A percentile compares a stretch with the other conserved stretches of the same genome.
phyloP scores from a whole-genome alignment of 805 yeast genomes.

The Wickerhamomyces ciferrii region DNA sequence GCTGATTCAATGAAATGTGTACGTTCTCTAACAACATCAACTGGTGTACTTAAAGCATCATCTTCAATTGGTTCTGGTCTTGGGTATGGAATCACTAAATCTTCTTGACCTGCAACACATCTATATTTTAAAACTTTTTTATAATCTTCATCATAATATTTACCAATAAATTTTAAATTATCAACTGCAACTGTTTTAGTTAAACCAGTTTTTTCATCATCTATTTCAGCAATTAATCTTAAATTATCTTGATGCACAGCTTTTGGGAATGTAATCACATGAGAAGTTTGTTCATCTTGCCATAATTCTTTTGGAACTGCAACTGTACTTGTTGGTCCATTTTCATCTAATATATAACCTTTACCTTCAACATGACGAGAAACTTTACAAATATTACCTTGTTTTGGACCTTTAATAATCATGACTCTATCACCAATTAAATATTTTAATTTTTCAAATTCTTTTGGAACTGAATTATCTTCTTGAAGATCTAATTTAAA shows the following conservation, averaged over 20 bases:
- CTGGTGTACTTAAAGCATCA: conserved; percentile 51
- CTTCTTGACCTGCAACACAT: conserved; percentile 63
- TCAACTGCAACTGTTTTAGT: conserved; percentile 75
- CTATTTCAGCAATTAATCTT: conserved; percentile 74
- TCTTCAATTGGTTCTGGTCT: conserved; percentile 55
- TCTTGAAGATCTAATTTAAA: conserved; percentile 24
- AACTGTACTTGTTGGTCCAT: conserved; percentile 56
- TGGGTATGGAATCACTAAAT: conserved; percentile 87
- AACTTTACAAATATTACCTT: conserved; percentile 72
- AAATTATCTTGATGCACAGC: conserved; percentile 56
- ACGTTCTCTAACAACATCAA: conserved; percentile 57
- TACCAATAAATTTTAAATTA: conserved; percentile 59
- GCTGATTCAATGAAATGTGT: conserved; percentile 69
- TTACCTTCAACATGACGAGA: conserved; percentile 56
- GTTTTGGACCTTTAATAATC: conserved; percentile 60
- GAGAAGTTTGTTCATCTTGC: conserved; percentile 67
- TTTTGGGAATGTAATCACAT: conserved; percentile 64
- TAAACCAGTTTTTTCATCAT: conserved; percentile 54
- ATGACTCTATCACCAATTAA: conserved; percentile 76
- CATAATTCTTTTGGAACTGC: conserved; percentile 71
- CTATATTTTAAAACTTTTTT: conserved; percentile 74
- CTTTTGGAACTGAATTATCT: conserved; percentile 31
- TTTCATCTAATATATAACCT: conserved; percentile 58
- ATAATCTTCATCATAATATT: conserved; percentile 69
- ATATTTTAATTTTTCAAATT: conserved; percentile 52